Evolutionary conservation across 169 alveolate genomes (phyloP).

Genomic region (Besnoitia besnoiti): DNA sequence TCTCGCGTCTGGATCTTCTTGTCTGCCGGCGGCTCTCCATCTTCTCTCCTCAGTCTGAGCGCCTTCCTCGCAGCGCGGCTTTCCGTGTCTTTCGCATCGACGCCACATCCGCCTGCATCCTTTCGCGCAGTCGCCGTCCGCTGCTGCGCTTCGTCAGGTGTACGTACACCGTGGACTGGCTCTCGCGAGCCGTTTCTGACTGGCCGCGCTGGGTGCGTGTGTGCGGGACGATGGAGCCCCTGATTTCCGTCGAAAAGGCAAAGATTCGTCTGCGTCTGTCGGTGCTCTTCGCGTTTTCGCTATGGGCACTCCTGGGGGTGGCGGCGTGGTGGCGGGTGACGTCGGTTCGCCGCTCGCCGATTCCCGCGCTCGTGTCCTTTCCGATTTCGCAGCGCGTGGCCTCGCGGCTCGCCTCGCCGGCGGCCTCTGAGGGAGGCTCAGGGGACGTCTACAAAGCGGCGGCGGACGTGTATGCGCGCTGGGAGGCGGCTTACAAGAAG

Average conservation of each 20-base stretch:
- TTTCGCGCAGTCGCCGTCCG: neutral
- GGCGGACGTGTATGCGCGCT: neutral
- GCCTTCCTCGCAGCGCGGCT: neutral
- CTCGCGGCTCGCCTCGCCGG: neutral
- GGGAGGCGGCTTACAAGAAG: neutral
- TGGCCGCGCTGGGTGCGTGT: neutral
- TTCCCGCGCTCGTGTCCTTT: slow-evolving; percentile 6
- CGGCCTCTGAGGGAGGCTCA: neutral
- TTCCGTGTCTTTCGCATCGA: neutral
- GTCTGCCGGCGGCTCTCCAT: neutral
- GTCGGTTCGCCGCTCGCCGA: slow-evolving; percentile 3
- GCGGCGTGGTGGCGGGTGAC: slow-evolving; percentile 4
- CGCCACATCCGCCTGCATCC: too few species aligned
- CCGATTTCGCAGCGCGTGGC: neutral
- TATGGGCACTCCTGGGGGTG: neutral
- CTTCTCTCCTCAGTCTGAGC: neutral
- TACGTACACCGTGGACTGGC: neutral
- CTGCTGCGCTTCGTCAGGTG: neutral
- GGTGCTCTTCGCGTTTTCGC: neutral
- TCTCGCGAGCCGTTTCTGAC: neutral
- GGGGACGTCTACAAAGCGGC: neutral
- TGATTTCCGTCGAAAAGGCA: neutral
- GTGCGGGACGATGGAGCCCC: neutral
- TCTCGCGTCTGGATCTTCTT: neutral
- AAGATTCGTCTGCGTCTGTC: slow-evolving; percentile 8